Conservation (phyloP, 208 protist species). For the Acanthamoeba castellanii region DNA sequence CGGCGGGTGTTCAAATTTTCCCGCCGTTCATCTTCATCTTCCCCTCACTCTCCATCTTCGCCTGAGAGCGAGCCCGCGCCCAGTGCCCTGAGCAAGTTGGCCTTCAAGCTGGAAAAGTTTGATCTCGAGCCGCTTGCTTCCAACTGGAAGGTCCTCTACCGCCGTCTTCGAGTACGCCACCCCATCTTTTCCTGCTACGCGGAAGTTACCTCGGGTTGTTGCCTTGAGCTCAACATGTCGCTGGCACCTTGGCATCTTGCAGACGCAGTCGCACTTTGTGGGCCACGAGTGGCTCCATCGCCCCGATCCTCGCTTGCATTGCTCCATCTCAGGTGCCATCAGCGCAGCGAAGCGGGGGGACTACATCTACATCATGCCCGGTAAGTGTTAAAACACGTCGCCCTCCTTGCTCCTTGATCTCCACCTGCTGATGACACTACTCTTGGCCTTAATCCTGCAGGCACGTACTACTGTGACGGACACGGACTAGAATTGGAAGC, state of each 20-base stretch:
- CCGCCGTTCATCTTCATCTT: neutral
- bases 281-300: neutral
- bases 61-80: too few species aligned
- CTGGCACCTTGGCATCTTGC: neutral
- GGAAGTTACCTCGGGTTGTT: neutral
- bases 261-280: neutral
- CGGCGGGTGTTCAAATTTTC: neutral
- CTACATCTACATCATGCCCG: neutral
- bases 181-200: neutral
- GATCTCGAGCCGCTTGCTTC: neutral
- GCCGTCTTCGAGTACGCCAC: neutral
- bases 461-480: neutral
- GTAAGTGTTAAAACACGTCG: neutral
- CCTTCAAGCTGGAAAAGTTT: conserved; percentile 7
- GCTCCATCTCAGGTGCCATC: neutral
- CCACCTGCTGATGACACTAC: too few species aligned
- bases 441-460: neutral
- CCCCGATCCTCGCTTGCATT: neutral
- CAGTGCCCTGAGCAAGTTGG: neutral
- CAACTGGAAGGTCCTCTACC: conserved; percentile 41
- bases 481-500: neutral
- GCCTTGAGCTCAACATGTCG: too few species aligned
- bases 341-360: neutral
- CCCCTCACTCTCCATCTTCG: neutral
- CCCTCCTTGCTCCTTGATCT: neutral